Conservation (phyloP, 2,329 filamentous ascomycete species). For the Diplodia corticola region DNA sequence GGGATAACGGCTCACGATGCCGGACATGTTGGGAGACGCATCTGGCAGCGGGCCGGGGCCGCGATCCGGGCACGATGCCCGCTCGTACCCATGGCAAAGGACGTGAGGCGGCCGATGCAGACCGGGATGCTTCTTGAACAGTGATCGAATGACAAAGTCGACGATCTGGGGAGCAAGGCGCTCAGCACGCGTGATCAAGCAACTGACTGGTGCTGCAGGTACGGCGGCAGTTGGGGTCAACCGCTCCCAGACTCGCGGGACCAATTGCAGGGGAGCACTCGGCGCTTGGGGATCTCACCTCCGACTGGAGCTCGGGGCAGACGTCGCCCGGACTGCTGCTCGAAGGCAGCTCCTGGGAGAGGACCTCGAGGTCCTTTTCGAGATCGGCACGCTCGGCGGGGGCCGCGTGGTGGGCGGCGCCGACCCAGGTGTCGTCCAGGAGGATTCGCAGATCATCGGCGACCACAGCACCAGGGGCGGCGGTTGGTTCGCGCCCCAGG, state of each 20-base stretch:
- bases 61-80: slow-evolving; percentile 38
- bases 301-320: slow-evolving; percentile 38
- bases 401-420: slow-evolving; percentile 34
- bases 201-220: slow-evolving; percentile 27
- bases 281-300: slow-evolving; percentile 40
- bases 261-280: slow-evolving; percentile 37
- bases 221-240: slow-evolving; percentile 22
- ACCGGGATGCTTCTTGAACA: slow-evolving; percentile 63
- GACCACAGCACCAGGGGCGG: slow-evolving; percentile 26
- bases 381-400: slow-evolving; percentile 42
- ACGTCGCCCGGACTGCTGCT: slow-evolving; percentile 34
- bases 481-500: slow-evolving; percentile 16
- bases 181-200: slow-evolving; percentile 33
- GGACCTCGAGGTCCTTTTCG: slow-evolving; percentile 42
- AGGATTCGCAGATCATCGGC: slow-evolving; percentile 52
- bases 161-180: slow-evolving; percentile 41
- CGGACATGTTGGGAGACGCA: slow-evolving; percentile 59
- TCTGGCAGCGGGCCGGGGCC: slow-evolving; percentile 36
- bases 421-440: slow-evolving; percentile 71
- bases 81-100: slow-evolving; percentile 80
- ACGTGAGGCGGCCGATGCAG: slow-evolving; percentile 66
- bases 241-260: slow-evolving; percentile 8
- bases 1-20: slow-evolving; percentile 62
- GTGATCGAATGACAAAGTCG: slow-evolving; percentile 63
- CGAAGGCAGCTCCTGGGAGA: slow-evolving; percentile 47